Percentiles rank a stretch among this genome's conserved stretches.
These are phyloP conservation scores for Mycosphaerella sp. DNA, from an alignment of 2,329 filamentous ascomycete genomes.

Conservation along the genomic window DNA sequence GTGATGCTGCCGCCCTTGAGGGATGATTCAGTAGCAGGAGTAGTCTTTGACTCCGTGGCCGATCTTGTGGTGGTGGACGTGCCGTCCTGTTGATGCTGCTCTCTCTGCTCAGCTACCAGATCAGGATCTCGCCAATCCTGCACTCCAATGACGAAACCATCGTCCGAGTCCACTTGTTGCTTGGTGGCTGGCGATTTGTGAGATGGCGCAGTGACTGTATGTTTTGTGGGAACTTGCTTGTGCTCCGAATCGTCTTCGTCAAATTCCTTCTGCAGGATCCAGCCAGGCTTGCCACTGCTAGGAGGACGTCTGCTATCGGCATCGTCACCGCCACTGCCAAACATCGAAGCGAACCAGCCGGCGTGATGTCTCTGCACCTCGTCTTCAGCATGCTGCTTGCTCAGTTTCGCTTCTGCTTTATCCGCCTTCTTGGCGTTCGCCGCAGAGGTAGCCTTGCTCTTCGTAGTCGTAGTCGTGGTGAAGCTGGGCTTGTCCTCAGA, in stretches of 20 bases:
- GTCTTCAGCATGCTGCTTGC: conserved; percentile 21
- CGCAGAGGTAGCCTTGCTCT: conserved; percentile 18
- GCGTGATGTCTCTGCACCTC: conserved; percentile 6
- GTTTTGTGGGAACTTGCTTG: conserved; percentile 40
- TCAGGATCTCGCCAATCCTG: conserved; percentile 83
- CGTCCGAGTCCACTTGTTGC: conserved; percentile 38
- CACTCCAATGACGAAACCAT: conserved; percentile 74
- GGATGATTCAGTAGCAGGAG: conserved; percentile 22
- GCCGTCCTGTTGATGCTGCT: conserved; percentile 21
- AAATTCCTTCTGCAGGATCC: conserved; percentile 64
- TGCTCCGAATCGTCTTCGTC: conserved; percentile 48
- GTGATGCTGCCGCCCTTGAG: conserved; percentile 60
- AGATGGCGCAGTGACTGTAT: conserved; percentile 28
- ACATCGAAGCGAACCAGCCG: conserved; percentile 45
- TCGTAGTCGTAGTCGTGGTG: conserved; percentile 22
- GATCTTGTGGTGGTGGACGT: conserved; percentile 24
- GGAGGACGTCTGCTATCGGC: conserved; percentile 57
- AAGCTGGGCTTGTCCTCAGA: conserved; percentile 27
- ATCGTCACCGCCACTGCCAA: conserved; percentile 19
- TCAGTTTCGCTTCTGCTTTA: conserved; percentile 21
- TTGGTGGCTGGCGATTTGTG: conserved; percentile 30
- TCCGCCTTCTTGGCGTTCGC: conserved; percentile 15
- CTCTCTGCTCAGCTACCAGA: conserved; percentile 48
- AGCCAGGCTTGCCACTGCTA: conserved; percentile 67
- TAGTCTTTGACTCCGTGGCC: conserved; percentile 21